Base-by-base conservation (phyloP, 2,329 filamentous ascomycete species). In the Zymoseptoria pseudotritici region DNA sequence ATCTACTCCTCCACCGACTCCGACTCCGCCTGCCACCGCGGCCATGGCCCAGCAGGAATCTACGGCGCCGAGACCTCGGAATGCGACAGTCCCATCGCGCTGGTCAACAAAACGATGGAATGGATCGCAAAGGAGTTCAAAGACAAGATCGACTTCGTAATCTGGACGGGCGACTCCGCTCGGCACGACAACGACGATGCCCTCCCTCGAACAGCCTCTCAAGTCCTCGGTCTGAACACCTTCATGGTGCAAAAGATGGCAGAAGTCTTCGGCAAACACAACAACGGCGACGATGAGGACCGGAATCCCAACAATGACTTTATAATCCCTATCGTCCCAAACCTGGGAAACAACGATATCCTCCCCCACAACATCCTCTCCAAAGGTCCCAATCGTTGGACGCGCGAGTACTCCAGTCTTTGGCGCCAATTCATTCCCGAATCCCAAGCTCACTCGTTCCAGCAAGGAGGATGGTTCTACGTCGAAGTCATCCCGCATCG, bases 281-380 rank as follows among this genome's bases (percentile, higher is more conserved):
- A 82, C 50, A 78, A 83, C 65, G 71, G 77, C 21, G 73, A 79
- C 20, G 73, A 79, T 60, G 73, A 79, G 57, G 73, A 74, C 46
- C 71, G 77, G 62, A 70, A 78, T 61, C 79, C 79, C n/a, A 78
- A 79, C 36, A 78, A 83, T 57, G 83, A 84, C 59, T 82, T 91
- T 60, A 75, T 81, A 11, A 82, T 97, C 3, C 93, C 94, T 3
- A 84, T 97, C 29, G 81, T 99, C 20, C 92, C 94, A 0, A 97
- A 87, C 0, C 87, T 97, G 67, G 94, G 94, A 62, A 99, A 99
- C 78, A 99, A 99, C 75, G 94, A 99, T 71, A 92, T 99, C 60
- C 84, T 97, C 61, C 94, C 94, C 1, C 94, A 99, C 77, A 99
- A 99, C 70, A 95, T 97, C 71, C 86, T 99, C 73, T 79, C 85